These are phyloP conservation scores for Botryosphaeria dothidea DNA, from an alignment of 2,329 filamentous ascomycete genomes.

Conservation along the genomic window DNA sequence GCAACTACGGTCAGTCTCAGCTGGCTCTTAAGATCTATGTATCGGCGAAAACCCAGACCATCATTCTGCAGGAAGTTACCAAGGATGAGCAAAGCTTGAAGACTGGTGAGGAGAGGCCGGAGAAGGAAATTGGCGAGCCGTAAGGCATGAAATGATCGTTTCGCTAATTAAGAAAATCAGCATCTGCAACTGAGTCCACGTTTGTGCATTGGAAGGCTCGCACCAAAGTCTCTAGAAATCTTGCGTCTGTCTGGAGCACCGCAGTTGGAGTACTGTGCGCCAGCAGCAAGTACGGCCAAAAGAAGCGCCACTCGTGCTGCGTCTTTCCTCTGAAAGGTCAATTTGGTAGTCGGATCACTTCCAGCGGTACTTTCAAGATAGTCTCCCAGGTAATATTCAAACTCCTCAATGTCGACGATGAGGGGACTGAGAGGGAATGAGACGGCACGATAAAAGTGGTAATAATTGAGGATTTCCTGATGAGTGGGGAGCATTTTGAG, in stretches of 20 bases:
- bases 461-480: slow-evolving; percentile 2
- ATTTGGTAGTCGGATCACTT: neutral
- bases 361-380: neutral
- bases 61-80: slow-evolving; percentile 12
- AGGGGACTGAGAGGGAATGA: neutral
- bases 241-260: neutral
- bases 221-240: slow-evolving; percentile 7
- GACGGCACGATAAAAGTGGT: neutral
- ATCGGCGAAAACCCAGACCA: neutral
- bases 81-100: slow-evolving; percentile 5
- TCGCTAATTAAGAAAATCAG: neutral
- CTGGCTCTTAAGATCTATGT: too few species aligned
- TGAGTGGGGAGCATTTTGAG: neutral
- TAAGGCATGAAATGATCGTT: slow-evolving; percentile 9
- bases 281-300: neutral
- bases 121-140: slow-evolving; percentile 9
- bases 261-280: slow-evolving; percentile 4
- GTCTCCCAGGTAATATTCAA: neutral
- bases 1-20: too few species aligned
- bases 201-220: neutral
- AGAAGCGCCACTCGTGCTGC: neutral
- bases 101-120: neutral
- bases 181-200: neutral
- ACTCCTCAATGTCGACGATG: neutral
- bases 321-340: neutral